Evolutionary conservation across 2,329 filamentous ascomycete genomes (phyloP), one percentile per base, ranked within the genome.

Genomic region (Stenocarpella maydis): DNA sequence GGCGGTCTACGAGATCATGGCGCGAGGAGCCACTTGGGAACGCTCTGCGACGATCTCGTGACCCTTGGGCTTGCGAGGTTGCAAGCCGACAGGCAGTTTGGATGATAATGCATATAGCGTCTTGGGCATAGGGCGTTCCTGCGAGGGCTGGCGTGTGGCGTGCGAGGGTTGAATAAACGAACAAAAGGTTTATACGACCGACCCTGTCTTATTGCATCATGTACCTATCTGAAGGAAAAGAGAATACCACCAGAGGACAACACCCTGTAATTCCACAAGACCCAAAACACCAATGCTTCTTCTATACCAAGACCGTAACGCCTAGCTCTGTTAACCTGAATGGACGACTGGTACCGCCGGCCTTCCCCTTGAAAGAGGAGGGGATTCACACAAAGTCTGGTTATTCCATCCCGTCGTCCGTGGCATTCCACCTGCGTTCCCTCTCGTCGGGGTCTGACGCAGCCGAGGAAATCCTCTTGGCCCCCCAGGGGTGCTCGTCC

Each of bases 381-480:
- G 17, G 64, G 26, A 14, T 2, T n/a, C 19, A 12, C 31, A 34
- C 31, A 34, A 9, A 63, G 39, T 54, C 50, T 52, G n/a, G n/a
- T n/a, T 53, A 71, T 21, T 50, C 66, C 45, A 65, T 34, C 53
- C 60, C 55, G 19, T 66, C 65, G 15, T 67, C 67, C n/a, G 28
- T 43, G 26, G 53, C 41, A 45, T 70, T 45, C 71, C 69, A 72
- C 64, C 72, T 65, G 47, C 68, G 31, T 55, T 71, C 68, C 67
- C 70, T 68, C 67, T 73, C 71, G 24, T 71, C 67, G 2, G 68
- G 53, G 26, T 70, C 71, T 43, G 69, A 69, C 64, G 71, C 71
- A 5, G 71, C 71, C 37, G 71, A 71, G 31, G 72, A 73, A 37
- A 69, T 71, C 55, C 69, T 68, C 55, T 69, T 66, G n/a, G 52